Evolutionary conservation across 441 rosid genomes (phyloP).

Genomic region (Cnidoscolus chayamansa): DNA sequence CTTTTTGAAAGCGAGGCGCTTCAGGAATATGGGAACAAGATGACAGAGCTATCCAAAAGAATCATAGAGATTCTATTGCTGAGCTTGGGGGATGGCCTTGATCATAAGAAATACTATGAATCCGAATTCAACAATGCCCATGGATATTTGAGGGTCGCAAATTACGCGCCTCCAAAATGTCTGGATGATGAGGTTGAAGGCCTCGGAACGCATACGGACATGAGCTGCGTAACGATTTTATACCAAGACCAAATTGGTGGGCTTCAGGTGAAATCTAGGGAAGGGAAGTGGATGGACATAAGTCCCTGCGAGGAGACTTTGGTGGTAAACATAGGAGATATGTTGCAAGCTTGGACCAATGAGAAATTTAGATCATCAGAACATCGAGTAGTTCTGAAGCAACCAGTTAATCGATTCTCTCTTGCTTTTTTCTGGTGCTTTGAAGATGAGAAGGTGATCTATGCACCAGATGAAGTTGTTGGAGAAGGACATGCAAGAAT

Average conservation of each 20-base stretch:
- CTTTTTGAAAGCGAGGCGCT: slow-evolving; percentile 29
- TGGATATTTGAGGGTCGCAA: slow-evolving; percentile 50
- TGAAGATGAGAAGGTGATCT: slow-evolving; percentile 46
- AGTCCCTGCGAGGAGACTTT: slow-evolving; percentile 41
- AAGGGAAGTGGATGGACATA: slow-evolving; percentile 53
- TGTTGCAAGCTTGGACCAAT: slow-evolving; percentile 64
- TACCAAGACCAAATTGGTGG: slow-evolving; percentile 55
- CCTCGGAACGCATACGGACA: slow-evolving; percentile 56
- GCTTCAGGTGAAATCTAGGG: slow-evolving; percentile 48
- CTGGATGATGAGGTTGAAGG: slow-evolving; percentile 42
- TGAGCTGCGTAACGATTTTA: slow-evolving; percentile 55
- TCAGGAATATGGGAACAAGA: slow-evolving; percentile 43
- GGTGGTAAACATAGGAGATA: slow-evolving; percentile 52
- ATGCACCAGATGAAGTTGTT: slow-evolving; percentile 42
- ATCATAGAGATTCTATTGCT: slow-evolving; percentile 33
- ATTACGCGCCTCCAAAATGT: slow-evolving; percentile 41
- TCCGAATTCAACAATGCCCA: slow-evolving; percentile 43
- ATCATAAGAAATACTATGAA: slow-evolving; percentile 29
- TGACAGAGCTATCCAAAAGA: slow-evolving; percentile 42
- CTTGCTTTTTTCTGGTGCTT: slow-evolving; percentile 16
- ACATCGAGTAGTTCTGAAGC: slow-evolving; percentile 44
- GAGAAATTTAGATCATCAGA: slow-evolving; percentile 48
- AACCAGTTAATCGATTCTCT: slow-evolving; percentile 33
- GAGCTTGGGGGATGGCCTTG: slow-evolving; percentile 34
- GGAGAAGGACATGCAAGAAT: slow-evolving; percentile 32